Evolutionary conservation across 305 asterid genomes (phyloP), one percentile per base, ranked within the genome.

Genomic region (Fraxinus sp.): DNA sequence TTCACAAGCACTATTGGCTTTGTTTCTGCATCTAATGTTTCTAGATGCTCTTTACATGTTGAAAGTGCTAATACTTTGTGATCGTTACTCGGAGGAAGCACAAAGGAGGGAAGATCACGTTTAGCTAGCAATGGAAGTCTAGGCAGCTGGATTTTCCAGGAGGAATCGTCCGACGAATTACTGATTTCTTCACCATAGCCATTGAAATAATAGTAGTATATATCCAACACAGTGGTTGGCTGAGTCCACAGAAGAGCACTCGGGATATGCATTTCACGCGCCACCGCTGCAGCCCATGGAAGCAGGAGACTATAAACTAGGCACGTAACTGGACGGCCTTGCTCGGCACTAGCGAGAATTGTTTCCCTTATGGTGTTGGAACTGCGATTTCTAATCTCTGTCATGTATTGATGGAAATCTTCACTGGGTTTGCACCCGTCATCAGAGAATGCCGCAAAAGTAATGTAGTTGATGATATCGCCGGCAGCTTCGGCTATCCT

Each of bases 181-280:
- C 26, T 78, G 26, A 91, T 86, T 39, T 79, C 88, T 22, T 87
- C 90, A 11, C 62, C 80, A 28, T 77, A 84, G 20, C 93, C 97
- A 68, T 92, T 81, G 88, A 90, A 90, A 76, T 90, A 91, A 80
- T 84, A 84, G 78, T 89, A 84, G 77, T 85, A 90, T n/a, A 91
- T 81, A 24, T 86, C 82, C 24, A 91, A 79, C 18, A 91, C 91
- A 8, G 91, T 79, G 55, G 93, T 93, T 0, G 93, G 91, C 81
- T 90, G 91, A 37, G 85, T 83, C 94, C 96, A 92, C 22, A 92
- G 88, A 5, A 92, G 88, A 0, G 90, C 89, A 10, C 83, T 68
- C 7, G 90, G 90, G 37, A 91, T 55, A 74, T 86, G 70, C 33
- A 79, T 14, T 3, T 78, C 90, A 80, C 85, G 86, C 11, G 91